Percentiles rank a stretch among this genome's conserved stretches.
These are phyloP conservation scores for Sistotremastrum suecicum DNA, from an alignment of 768 basidiomycete genomes.

Conservation along the genomic window DNA sequence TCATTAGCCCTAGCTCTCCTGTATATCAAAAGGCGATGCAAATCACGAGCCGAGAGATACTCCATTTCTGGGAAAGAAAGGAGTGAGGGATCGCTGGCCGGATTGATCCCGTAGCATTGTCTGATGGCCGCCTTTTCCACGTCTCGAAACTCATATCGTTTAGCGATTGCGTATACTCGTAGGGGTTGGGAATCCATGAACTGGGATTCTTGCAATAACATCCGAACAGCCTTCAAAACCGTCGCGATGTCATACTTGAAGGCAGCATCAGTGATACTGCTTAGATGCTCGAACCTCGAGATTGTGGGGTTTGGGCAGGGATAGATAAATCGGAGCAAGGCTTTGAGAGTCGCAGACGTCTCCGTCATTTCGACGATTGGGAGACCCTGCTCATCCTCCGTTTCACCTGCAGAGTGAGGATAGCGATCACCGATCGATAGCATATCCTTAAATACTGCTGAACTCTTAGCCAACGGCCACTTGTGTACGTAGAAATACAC, in stretches of 20 bases:
- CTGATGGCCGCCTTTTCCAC: slow-evolving; percentile 27
- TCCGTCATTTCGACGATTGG: slow-evolving; percentile 42
- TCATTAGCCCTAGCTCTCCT: no score
- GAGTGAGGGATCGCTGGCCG: no score
- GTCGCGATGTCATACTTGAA: slow-evolving; percentile 48
- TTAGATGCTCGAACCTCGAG: slow-evolving; percentile 37
- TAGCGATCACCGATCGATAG: slow-evolving; percentile 42
- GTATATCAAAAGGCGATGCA: no score
- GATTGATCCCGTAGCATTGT: no score
- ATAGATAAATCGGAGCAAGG: slow-evolving; percentile 47
- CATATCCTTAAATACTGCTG: slow-evolving; percentile 57
- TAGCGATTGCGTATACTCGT: slow-evolving; percentile 60
- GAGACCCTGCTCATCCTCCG: slow-evolving; percentile 5
- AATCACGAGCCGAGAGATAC: no score
- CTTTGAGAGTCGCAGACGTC: slow-evolving; percentile 25
- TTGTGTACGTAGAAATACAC: slow-evolving; percentile 47
- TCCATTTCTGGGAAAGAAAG: no score
- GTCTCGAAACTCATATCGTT: slow-evolving; percentile 46
- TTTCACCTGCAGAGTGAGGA: slow-evolving; percentile 11
- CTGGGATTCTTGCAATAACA: slow-evolving; percentile 31
- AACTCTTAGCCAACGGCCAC: slow-evolving; percentile 46
- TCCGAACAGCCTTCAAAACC: slow-evolving; percentile 34
- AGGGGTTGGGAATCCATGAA: slow-evolving; percentile 36
- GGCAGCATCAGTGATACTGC: slow-evolving; percentile 34
- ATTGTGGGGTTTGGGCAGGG: slow-evolving; percentile 42